phyloP scores from a whole-genome alignment of 805 yeast species.

The Metschnikowia anglica region DNA sequence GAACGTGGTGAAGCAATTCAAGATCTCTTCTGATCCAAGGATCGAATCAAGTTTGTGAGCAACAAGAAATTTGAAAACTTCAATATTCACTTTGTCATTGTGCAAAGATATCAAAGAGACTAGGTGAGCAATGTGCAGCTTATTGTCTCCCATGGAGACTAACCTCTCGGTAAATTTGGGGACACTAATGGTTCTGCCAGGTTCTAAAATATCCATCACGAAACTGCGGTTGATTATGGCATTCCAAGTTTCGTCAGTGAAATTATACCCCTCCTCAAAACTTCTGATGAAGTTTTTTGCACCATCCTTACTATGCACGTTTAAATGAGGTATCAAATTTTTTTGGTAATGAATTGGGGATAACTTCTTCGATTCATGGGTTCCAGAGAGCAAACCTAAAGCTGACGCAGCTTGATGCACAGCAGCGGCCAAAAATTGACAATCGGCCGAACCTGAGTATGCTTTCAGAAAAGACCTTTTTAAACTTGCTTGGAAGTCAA shows the following conservation, averaged over 20 bases:
- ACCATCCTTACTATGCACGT: constrained; percentile 29
- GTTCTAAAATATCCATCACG: constrained; percentile 22
- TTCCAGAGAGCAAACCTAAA: neutral
- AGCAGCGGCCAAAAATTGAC: neutral
- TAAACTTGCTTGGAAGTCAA: constrained; percentile 19
- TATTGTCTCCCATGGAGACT: constrained; percentile 2
- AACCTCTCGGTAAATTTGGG: constrained; percentile 27
- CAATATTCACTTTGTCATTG: constrained; percentile 29
- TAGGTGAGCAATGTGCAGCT: constrained; percentile 4
- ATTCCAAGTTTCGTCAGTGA: constrained; percentile 33
- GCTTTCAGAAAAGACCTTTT: neutral
- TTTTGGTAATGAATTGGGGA: constrained; percentile 14
- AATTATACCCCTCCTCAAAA: constrained; percentile 33
- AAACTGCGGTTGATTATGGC: constrained; percentile 32
- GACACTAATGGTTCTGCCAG: constrained; percentile 18
- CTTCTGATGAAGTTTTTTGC: constrained; percentile 25
- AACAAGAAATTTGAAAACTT: constrained; percentile 21
- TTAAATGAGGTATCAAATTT: constrained; percentile 31
- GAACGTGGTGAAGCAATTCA: constrained; percentile 9
- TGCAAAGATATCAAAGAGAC: constrained; percentile 22
- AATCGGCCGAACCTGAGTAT: neutral
- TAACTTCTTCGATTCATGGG: neutral
- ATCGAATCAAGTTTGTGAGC: constrained; percentile 9
- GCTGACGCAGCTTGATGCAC: neutral
- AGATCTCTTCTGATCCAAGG: constrained; percentile 7